These are phyloP conservation scores for Magnaporthiopsis rhizophila DNA, from an alignment of 2,329 filamentous ascomycete genomes.

Conservation along the genomic window DNA sequence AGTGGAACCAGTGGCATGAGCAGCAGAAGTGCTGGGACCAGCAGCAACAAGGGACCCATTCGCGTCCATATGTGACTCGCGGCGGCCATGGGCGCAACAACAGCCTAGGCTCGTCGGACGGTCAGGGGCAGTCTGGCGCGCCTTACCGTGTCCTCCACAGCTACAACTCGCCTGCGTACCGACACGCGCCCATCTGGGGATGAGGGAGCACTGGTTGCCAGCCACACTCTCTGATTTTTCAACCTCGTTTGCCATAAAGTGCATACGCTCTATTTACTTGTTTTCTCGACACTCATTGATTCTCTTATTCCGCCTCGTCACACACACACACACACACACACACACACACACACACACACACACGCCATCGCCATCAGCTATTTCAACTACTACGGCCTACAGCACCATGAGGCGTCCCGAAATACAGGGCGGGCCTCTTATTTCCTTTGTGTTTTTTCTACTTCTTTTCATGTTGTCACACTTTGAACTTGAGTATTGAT, in stretches of 20 bases:
- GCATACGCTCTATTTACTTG: neutral
- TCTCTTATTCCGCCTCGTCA: neutral
- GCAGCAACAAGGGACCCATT: constrained; percentile 19
- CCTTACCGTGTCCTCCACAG: constrained; percentile 46
- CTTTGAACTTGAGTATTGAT: too few relatives aligned
- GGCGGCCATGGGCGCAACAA: constrained; percentile 27
- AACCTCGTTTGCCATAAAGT: neutral
- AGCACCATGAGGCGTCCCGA: too few relatives aligned
- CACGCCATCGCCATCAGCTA: too few relatives aligned
- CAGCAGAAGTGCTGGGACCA: constrained; percentile 21
- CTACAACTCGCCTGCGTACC: constrained; percentile 51
- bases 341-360: too few relatives aligned
- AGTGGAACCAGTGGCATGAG: constrained; percentile 14
- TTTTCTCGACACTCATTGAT: constrained; percentile 1
- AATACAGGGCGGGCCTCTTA: too few relatives aligned
- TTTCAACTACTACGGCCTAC: too few relatives aligned
- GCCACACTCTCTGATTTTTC: too few relatives aligned
- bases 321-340: too few relatives aligned
- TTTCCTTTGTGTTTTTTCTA: too few relatives aligned
- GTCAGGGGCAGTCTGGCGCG: constrained; percentile 17
- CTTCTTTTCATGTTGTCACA: too few relatives aligned
- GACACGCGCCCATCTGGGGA: constrained; percentile 48
- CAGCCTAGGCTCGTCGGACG: constrained; percentile 16
- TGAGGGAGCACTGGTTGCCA: constrained; percentile 17
- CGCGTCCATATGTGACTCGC: constrained; percentile 26